Base-by-base conservation (phyloP, 2,329 filamentous ascomycete species). In the Passalora sequoiae region DNA sequence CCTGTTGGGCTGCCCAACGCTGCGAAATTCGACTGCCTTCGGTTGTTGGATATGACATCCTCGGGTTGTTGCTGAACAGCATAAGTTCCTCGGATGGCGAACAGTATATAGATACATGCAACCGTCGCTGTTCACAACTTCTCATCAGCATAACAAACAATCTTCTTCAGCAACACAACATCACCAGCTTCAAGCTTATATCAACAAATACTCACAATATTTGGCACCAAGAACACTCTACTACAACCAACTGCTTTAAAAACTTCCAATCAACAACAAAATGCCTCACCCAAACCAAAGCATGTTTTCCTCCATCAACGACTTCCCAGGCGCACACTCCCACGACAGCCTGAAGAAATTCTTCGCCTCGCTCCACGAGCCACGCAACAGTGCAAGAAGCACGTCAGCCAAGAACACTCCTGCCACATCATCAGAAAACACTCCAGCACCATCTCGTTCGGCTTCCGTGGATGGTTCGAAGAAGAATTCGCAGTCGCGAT, bases 1-100 rank as follows among this genome's bases (percentile, higher is more conserved):
- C 3, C 12, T 35, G 31, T 35, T 35, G 31, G 31, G 31, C 19
- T 12, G 12, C 33, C 33, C 33, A 22, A 36, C 33, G 33, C n/a
- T 9, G 33, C 17, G 20, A 20, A 36, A 36, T 36, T 20, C 20
- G 19, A 24, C 33, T 36, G 33, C 33, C 33, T 36, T 36, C 33
- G 33, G 33, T 21, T 24, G 33, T 19, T n/a, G 13, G 21, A n/a
- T 12, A 9, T 10, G 5, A 6, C 24, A 10, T 17, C 33, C 33
- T 17, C 19, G 33, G 33, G 15, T 24, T 8, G 20, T 17, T n/a
- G 21, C 8, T 6, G 12, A 13, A 36, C 15, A 20, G 9, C 24
- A 13, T 36, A 20, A 20, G 16, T 36, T 36, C 16, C 33, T 36
- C 12, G 9, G 15, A 20, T 5, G 3, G 4, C 6, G 13, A 13